Base-by-base conservation (phyloP, 78 protist species). In the Dictyostelium capitatum region DNA sequence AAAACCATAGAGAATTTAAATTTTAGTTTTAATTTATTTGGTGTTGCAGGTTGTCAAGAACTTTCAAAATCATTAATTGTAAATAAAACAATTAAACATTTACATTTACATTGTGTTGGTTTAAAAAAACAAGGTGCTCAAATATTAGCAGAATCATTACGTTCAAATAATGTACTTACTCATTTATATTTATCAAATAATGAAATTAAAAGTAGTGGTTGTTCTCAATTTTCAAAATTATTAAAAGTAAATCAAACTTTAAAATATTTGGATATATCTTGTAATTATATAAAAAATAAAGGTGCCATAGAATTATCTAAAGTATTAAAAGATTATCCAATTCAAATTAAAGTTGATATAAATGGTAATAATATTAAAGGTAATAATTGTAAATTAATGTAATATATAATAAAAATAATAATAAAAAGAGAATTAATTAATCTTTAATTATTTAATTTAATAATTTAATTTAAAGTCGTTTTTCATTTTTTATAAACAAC, bases 361-460 rank as follows among this genome's bases (percentile, higher is more conserved):
- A 64, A 69, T 64, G 92, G 92, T 32, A 87, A 87, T 77, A 67
- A 77, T 20, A 73, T 59, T 10, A 65, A 59, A 84, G 80, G 25
- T 59, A 30, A 84, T 23, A 47, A 72, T 73, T 84, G 91, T 84
- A 84, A 84, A 37, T 14, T 84, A 54, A 84, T 84, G 91, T 84
- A 74, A 84, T 12, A 53, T 11, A 28, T 30, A 65, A 65, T 7
- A 12, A 10, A n/a, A 59, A 59, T 59, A 59, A 59, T 59, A 65
- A 65, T 32, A 25, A 30, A 11, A 6, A 72, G 46, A 72, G 12
- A 43, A 46, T 37, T 25, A 43, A 17, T 70, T 28, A 14, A 70
- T 43, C 2, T 1, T 11, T 32, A 41, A 17, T 41, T 43, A 46
- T 46, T 46, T 72, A 7, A 41, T 43, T 43, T 19, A n/a, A 37